phyloP scores from a whole-genome alignment of 305 asterid species.

The Vinca major region DNA sequence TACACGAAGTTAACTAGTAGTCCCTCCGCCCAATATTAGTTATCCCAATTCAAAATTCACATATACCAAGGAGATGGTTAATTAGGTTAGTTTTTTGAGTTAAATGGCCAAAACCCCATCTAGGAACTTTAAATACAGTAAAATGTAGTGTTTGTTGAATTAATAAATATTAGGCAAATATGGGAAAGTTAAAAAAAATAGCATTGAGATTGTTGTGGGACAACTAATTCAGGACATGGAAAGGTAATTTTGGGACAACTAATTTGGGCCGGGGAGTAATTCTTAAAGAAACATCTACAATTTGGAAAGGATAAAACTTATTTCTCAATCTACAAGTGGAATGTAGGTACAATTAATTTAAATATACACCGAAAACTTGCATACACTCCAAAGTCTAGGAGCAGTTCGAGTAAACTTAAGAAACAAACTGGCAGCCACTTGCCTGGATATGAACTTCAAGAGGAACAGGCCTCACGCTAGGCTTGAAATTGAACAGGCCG shows the following conservation, averaged over 20 bases:
- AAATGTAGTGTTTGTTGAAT: no score
- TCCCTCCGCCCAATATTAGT: no score
- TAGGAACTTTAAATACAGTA: no score
- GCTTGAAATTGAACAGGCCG: conserved; percentile 96
- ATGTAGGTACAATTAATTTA: neutral
- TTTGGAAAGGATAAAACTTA: neutral
- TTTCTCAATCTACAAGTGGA: neutral
- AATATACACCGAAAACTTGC: conserved; percentile 15
- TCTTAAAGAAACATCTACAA: neutral
- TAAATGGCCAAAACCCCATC: no score
- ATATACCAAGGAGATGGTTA: no score
- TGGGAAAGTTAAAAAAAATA: no score
- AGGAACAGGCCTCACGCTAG: conserved; percentile 99
- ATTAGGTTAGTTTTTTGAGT: no score
- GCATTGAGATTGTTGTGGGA: no score
- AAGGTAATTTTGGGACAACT: no score
- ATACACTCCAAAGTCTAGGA: neutral
- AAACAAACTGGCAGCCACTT: conserved; percentile 26
- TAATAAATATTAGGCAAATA: no score
- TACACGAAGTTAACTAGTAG: neutral
- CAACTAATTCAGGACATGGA: no score
- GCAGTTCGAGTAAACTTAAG: conserved; percentile 11
- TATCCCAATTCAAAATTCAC: no score
- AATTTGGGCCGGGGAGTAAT: neutral
- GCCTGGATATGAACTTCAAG: conserved; percentile 99